Base-by-base conservation (phyloP, 2,329 filamentous ascomycete genomes). In the Neonectria magnoliae region DNA sequence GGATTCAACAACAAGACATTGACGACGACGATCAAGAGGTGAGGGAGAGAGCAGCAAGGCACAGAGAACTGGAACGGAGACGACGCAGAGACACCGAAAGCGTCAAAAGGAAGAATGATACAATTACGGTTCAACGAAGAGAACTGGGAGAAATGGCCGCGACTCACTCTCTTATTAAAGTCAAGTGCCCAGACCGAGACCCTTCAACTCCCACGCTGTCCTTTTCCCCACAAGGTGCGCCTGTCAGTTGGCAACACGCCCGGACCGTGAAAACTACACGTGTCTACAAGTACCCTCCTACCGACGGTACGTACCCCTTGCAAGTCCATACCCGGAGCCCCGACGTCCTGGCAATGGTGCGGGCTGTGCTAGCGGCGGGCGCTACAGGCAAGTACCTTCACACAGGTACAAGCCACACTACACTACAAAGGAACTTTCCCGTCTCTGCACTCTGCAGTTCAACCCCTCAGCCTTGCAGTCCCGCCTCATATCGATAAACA, bases 171-270 rank as follows among this genome's bases (percentile, higher is more conserved):
- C 22, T 25, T 25, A 25, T 25, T 11, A 33, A 33, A 16, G 22
- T 16, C 47, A 25, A 50, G 42, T n/a, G 5, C 22, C 3, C 4
- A 42, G 56, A 31, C 27, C n/a, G 38, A 22, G 27, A 31, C 11
- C 57, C 31, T 50, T 33, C 47, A 31, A 25, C 62, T 65, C 69
- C 67, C 67, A 73, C 71, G 71, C 68, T 73, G 70, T 73, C 71
- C 71, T 71, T 60, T 64, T 59, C 27, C 16, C 42, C 47, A 44
- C 27, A 16, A 36, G 54, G 57, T 25, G 31, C 8, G 16, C 33
- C 36, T 70, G 71, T 72, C 64, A 73, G 51, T n/a, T 2, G 47
- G 65, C 56, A 65, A 73, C 71, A 20, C 47, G 3, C 10, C 14
- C 7, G 7, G 10, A 14, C 18, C 2, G 10, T 1, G 3, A 54